These are phyloP conservation scores for Zarea fungicola DNA, from an alignment of 2,329 filamentous ascomycete species.

Conservation along the genomic window DNA sequence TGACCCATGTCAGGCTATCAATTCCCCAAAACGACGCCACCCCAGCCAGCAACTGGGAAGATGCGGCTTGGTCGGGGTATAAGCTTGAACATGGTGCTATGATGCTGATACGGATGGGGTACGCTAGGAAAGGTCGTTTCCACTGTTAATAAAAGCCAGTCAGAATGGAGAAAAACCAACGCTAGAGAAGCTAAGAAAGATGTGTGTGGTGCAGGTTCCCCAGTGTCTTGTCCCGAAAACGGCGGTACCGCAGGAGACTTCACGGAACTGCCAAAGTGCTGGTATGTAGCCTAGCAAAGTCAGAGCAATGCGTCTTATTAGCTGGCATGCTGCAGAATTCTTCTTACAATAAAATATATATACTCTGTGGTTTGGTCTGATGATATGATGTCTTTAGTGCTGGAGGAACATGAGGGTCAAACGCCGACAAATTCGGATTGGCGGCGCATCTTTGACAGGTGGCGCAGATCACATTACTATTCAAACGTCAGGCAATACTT, in stretches of 20 bases:
- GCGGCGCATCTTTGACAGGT: not conserved
- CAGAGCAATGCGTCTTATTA: too few species aligned
- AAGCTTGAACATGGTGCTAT: not conserved
- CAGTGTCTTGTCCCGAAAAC: conserved; percentile 1
- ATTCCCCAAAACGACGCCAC: not conserved
- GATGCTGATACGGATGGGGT: conserved; percentile 3
- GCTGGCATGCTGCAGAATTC: too few species aligned
- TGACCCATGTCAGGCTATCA: too few species aligned
- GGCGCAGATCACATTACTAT: not conserved
- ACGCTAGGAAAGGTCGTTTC: conserved; percentile 2
- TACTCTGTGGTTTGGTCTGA: too few species aligned
- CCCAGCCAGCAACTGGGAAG: not conserved
- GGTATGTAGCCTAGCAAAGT: too few species aligned
- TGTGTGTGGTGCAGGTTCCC: not conserved
- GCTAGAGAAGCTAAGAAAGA: too few species aligned
- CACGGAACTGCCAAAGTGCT: too few species aligned
- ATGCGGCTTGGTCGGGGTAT: not conserved
- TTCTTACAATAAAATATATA: too few species aligned
- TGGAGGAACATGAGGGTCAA: not conserved
- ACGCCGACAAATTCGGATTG: not conserved
- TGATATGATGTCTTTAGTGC: too few species aligned
- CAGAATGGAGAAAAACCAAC: not conserved
- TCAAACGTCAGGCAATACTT: too few species aligned
- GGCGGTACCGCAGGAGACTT: too few species aligned
- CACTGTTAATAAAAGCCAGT: not conserved